A percentile compares a stretch with the other conserved stretches of the same genome.
phyloP scores from a whole-genome alignment of 2,329 filamentous ascomycete genomes.

The Cladosporium oxysporum region DNA sequence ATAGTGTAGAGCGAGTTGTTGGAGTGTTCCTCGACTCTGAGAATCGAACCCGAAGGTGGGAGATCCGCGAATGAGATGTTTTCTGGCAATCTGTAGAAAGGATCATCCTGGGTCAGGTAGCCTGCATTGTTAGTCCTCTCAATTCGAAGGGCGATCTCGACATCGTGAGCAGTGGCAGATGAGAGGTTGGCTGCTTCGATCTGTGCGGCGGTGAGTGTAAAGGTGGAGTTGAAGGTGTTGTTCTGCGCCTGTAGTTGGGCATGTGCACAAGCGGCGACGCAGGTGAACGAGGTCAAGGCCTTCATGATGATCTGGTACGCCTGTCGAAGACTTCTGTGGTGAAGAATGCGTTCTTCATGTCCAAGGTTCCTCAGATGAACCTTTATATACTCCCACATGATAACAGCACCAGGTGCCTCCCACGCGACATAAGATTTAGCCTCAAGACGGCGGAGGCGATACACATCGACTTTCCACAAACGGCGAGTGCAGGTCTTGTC shows the following conservation, averaged over 20 bases:
- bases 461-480: neutral
- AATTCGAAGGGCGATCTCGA: constrained; percentile 32
- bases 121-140: constrained; percentile 35
- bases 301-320: neutral
- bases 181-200: constrained; percentile 28
- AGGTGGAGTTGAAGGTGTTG: constrained; percentile 31
- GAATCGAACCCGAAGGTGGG: constrained; percentile 40
- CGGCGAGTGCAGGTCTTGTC: neutral
- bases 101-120: constrained; percentile 34
- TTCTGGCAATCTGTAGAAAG: constrained; percentile 43
- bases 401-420: neutral
- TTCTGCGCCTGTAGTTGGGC: constrained; percentile 22
- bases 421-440: constrained; percentile 1
- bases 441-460: neutral
- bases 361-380: neutral
- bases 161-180: constrained; percentile 23
- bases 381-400: neutral
- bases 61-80: constrained; percentile 23
- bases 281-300: neutral
- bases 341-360: neutral
- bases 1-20: constrained; percentile 44
- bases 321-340: neutral
- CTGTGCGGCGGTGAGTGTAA: constrained; percentile 25
- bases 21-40: constrained; percentile 46
- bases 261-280: neutral